Evolutionary conservation across 2,329 filamentous ascomycete species (phyloP), one percentile per base, ranked within the genome.

Genomic region (Fusarium buxicola): DNA sequence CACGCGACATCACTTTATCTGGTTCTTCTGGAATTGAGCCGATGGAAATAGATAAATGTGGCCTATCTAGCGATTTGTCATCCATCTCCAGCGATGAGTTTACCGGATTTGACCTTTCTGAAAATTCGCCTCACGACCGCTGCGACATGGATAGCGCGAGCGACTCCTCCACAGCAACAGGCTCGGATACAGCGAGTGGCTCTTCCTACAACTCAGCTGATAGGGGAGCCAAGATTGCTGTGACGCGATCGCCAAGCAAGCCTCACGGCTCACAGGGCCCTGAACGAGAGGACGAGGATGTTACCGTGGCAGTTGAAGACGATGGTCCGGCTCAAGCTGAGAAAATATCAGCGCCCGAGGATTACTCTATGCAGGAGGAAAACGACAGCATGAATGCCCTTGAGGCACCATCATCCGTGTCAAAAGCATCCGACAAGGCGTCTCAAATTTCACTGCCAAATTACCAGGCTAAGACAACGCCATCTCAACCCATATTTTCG

Each of bases 21-120:
- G 7, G 8, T n/a, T 24, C 32, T 10, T n/a, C 36, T 28, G 15
- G 10, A 12, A 28, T 11, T n/a, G 35, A 34, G 7, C 11, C 24
- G 5, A 43, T 39, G 31, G 49, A 46, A 6, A 15, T 38, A 24
- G 44, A 40, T n/a, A 35, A 48, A 15, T 31, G 30, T 4, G 36
- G 13, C 11, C 16, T 44, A 10, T 58, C 66, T 5, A 69, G 66
- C 35, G 59, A 55, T 13, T 34, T 68, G 12, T 61, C 65, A 15
- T 67, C 65, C 5, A 43, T 66, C n/a, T 41, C 39, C 11, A 65
- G 62, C 15, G 43, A 60, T 10, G 47, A 65, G 3, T 54, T 60
- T 30, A 24, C 15, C n/a, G 58, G 48, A 9, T 62, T 59, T 7
- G 36, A 55, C 1, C 25, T 58, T 32, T 28, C 36, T 11, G 10